Conservation (phyloP, 2,329 filamentous ascomycete genomes). For the Colletotrichum agaves region DNA sequence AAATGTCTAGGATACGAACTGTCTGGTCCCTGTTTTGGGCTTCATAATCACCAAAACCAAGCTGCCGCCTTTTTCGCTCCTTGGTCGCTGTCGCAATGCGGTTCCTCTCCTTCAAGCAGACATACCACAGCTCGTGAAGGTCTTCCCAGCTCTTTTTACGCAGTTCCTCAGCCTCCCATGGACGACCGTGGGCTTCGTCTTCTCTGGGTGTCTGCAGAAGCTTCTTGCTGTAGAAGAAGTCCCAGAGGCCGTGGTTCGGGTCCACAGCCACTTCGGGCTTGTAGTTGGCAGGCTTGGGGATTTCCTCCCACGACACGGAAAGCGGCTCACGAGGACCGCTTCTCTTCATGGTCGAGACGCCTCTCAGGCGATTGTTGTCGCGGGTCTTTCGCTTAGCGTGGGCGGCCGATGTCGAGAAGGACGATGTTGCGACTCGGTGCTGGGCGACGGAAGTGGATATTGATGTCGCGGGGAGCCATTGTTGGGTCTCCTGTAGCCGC, state of each 20-base stretch:
- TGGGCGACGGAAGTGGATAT: not conserved
- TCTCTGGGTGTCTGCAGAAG: slow-evolving; percentile 79
- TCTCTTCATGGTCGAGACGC: slow-evolving; percentile 82
- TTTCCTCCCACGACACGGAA: slow-evolving; percentile 75
- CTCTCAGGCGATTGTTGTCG: slow-evolving; percentile 84
- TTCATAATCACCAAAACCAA: slow-evolving; percentile 81
- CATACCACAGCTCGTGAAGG: slow-evolving; percentile 92
- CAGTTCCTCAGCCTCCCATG: slow-evolving; percentile 88
- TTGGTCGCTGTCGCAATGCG: slow-evolving; percentile 80
- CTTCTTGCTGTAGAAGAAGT: slow-evolving; percentile 82
- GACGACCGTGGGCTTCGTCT: slow-evolving; percentile 77
- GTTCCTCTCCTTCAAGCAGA: slow-evolving; percentile 91
- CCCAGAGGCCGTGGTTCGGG: slow-evolving; percentile 88
- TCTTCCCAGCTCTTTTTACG: slow-evolving; percentile 93
- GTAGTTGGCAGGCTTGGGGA: slow-evolving; percentile 78
- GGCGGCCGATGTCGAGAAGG: slow-evolving; percentile 66
- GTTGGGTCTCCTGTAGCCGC: slow-evolving; percentile 33
- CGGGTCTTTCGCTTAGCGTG: slow-evolving; percentile 64
- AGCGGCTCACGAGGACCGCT: slow-evolving; percentile 81
- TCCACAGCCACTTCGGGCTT: slow-evolving; percentile 70
- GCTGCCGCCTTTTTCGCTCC: slow-evolving; percentile 74
- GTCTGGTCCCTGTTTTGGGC: slow-evolving; percentile 68
- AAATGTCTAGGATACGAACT: slow-evolving; percentile 62
- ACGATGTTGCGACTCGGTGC: slow-evolving; percentile 37
- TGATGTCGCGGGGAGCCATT: slow-evolving; percentile 15